These are phyloP conservation scores for Teratosphaeriaceae sp. DNA, from an alignment of 2,329 filamentous ascomycete genomes.

Conservation along the genomic window DNA sequence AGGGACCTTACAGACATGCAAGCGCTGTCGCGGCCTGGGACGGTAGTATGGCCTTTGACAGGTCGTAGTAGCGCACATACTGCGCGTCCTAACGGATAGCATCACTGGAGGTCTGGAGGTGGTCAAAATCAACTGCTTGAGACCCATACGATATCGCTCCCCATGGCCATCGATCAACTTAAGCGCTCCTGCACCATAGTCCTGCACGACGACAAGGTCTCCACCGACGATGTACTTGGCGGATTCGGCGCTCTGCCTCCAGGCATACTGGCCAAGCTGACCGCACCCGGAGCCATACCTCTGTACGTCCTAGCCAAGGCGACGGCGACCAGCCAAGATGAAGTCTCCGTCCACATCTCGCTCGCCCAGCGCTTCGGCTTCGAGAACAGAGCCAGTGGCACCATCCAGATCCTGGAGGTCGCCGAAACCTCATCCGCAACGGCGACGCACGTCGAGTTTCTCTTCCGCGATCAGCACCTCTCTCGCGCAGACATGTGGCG, in stretches of 20 bases:
- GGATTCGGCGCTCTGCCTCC: slow-evolving; percentile 20
- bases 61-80: too few relatives aligned
- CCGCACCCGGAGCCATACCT: slow-evolving; percentile 17
- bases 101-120: too few relatives aligned
- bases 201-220: slow-evolving; percentile 27
- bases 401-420: slow-evolving; percentile 31
- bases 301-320: slow-evolving; percentile 17
- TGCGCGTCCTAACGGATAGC: too few relatives aligned
- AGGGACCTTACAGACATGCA: too few relatives aligned
- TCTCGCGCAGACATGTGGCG: slow-evolving; percentile 96
- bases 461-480: slow-evolving; percentile 90
- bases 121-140: too few relatives aligned
- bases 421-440: slow-evolving; percentile 60
- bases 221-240: slow-evolving; percentile 24
- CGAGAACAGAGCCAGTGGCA: slow-evolving; percentile 27
- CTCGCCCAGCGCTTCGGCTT: slow-evolving; percentile 28
- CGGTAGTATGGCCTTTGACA: too few relatives aligned
- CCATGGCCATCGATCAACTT: slow-evolving; percentile 18
- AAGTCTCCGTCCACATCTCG: slow-evolving; percentile 29
- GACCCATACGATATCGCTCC: too few relatives aligned
- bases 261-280: slow-evolving; percentile 21
- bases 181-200: slow-evolving; percentile 26
- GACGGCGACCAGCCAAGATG: slow-evolving; percentile 10
- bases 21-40: too few relatives aligned
- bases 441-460: slow-evolving; percentile 87